Base-by-base conservation (phyloP, 75 land plant genomes). In the Pinus tabuliformis region DNA sequence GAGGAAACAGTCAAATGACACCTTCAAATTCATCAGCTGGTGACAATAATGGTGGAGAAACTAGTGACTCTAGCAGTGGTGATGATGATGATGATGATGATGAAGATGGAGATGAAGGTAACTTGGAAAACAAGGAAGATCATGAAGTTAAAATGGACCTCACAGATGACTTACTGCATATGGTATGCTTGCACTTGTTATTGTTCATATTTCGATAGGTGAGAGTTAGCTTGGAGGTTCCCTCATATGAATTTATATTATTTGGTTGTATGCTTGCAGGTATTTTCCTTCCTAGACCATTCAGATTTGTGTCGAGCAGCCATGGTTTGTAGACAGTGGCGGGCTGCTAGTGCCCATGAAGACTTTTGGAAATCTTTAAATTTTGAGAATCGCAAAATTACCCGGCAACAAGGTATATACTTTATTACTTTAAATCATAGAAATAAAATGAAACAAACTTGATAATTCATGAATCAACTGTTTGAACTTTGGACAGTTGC, bases 311-410 rank as follows among this genome's bases (percentile, higher is more conserved):
- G 98, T 57, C 77, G 77, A 56, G 95, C 96, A 60, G 98, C 95
- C 65, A 84, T 82, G 70, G 97, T 95, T 42, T 97, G 99, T 77
- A 85, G 77, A 60, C 99, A 97, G 79, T 97, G 99, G 99, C 83
- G 83, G 65, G 83, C 80, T 33, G 95, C 98, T 65, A 97, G 98
- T 81, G 77, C 84, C 58, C 98, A 97, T 85, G 98, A 97, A 77
- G 99, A 97, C 64, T 97, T 97, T 56, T 97, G 99, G 99, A 95
- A 86, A 80, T 86, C 78, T 73, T 88, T 95, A 80, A 90, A 95
- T 81, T 97, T 97, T 87, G 87, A 93, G 75, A 78, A 83, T 66
- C 78, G 86, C 56, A 73, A 82, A 28, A 89, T 95, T 37, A 79
- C 94, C 58, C 78, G 65, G 12, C 73, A 74, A 3, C 97, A 95